These are phyloP conservation scores for Alloteropsis semialata DNA, from an alignment of 176 grass and related monocot species.

Conservation along the genomic window DNA sequence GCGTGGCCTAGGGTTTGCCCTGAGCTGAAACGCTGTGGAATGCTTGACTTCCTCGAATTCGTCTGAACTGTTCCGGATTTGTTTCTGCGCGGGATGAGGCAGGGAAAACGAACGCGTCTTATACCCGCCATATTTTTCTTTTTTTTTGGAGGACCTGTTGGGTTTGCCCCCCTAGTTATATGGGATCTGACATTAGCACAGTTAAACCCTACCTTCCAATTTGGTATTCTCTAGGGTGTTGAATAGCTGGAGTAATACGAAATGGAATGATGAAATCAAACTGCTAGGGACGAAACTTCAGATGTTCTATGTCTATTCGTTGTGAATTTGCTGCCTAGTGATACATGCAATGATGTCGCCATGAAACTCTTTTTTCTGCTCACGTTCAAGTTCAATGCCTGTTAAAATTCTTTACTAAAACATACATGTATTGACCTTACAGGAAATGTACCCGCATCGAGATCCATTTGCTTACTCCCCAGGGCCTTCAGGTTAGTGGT, in stretches of 20 bases:
- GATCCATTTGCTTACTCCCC: slow-evolving; percentile 94
- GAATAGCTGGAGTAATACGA: not conserved
- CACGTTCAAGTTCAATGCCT: not conserved
- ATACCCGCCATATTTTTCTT: not conserved
- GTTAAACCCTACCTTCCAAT: not conserved
- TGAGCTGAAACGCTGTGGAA: not conserved
- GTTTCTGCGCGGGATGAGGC: not conserved
- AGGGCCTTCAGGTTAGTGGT: slow-evolving; percentile 79
- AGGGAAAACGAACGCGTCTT: not conserved
- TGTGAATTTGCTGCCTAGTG: not conserved
- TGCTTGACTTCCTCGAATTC: not conserved
- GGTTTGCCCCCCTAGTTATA: not conserved
- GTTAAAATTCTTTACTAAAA: slow-evolving; percentile 16
- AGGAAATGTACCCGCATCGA: slow-evolving; percentile 97
- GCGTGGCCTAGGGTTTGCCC: slow-evolving; percentile 21
- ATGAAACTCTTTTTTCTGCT: not conserved
- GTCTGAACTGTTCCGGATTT: not conserved
- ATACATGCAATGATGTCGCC: not conserved
- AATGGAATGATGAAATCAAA: not conserved
- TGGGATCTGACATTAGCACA: not conserved
- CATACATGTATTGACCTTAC: slow-evolving; percentile 7
- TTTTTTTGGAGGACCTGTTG: not conserved
- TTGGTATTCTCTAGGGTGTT: not conserved
- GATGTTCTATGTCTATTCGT: not conserved
- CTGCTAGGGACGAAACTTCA: not conserved